Evolutionary conservation across 202 grass and related monocot species (phyloP), one percentile per base, ranked within the genome.

Genomic region (Hordeum pubiflorum): DNA sequence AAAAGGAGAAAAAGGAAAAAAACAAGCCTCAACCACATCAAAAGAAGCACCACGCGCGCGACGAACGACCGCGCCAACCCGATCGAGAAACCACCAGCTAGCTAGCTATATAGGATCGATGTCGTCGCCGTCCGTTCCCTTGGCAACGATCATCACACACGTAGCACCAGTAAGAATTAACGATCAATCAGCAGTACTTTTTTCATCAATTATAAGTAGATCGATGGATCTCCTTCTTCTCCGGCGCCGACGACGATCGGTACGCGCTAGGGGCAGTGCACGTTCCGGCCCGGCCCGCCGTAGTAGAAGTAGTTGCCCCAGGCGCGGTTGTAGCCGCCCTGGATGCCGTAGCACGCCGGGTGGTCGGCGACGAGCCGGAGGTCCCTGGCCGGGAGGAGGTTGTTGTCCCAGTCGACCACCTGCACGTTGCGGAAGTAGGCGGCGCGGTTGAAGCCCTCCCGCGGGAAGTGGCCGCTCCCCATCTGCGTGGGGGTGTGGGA

Each of bases 271-370:
- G 79, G 82, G 38, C 93, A 97, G 3, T 63, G 84, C 8, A 89
- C 76, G 74, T 89, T 93, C 61, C 86, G 78, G 13, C 94, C 94
- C 0, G 92, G 92, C 0, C 94, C 94, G 18, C 94, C 94, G 61
- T 94, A 97, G 90, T 93, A 93, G 81, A 98, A 98, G 80, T 98
- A 94, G 74, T 58, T 80, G 0, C 95, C 88, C 95, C 95, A 98
- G 0, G 77, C 75, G 46, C 73, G 52, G 58, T 86, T 91, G 27
- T 17, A 74, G 0, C 72, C 87, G 2, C 90, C 91, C 36, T 75
- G 68, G 52, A 97, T 91, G 52, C 89, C 86, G 77, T 97, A 97
- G 80, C 94, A 97, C 0, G 72, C 8, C 0, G 92, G 94, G 72
- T 93, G 89, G 63, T 92, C 88, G 23, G 92, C 90, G 24, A 86